phyloP scores from a whole-genome alignment of 345 rosid species.

The Pistacia integerrima region DNA sequence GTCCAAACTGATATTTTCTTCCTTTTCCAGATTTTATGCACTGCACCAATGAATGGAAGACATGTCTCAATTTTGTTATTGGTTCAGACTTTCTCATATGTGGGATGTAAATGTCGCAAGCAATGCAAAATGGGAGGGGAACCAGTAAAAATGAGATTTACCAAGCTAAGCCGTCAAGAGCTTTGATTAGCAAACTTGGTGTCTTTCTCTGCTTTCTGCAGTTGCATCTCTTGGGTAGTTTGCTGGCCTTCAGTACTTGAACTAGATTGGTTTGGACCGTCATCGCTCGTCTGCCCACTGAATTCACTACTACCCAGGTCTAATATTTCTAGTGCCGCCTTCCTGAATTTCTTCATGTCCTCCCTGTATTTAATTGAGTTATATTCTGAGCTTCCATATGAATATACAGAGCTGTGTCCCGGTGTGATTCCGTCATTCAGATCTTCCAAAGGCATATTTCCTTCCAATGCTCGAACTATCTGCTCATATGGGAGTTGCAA shows the following conservation, averaged over 20 bases:
- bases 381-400: constrained; percentile 64
- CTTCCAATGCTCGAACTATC: constrained; percentile 86
- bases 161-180: constrained; percentile 5
- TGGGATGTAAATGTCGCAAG: neutral
- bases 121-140: neutral
- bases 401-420: constrained; percentile 46
- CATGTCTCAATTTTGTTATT: neutral
- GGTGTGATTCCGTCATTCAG: constrained; percentile 58
- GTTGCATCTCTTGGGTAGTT: constrained; percentile 48
- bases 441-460: constrained; percentile 62
- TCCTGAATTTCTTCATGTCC: constrained; percentile 68
- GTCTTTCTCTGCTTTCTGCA: constrained; percentile 30
- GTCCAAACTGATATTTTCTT: neutral
- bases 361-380: constrained; percentile 59
- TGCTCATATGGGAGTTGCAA: constrained; percentile 26
- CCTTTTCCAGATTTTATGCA: neutral
- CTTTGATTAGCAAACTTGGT: constrained; percentile 11
- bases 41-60: neutral
- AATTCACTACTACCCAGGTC: constrained; percentile 55
- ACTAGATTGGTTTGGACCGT: constrained; percentile 48
- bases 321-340: constrained; percentile 64
- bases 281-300: constrained; percentile 56
- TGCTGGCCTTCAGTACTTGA: constrained; percentile 65
- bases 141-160: neutral
- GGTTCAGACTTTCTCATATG: neutral